phyloP scores from a whole-genome alignment of 2,329 filamentous ascomycete genomes.

The Capronia americana region DNA sequence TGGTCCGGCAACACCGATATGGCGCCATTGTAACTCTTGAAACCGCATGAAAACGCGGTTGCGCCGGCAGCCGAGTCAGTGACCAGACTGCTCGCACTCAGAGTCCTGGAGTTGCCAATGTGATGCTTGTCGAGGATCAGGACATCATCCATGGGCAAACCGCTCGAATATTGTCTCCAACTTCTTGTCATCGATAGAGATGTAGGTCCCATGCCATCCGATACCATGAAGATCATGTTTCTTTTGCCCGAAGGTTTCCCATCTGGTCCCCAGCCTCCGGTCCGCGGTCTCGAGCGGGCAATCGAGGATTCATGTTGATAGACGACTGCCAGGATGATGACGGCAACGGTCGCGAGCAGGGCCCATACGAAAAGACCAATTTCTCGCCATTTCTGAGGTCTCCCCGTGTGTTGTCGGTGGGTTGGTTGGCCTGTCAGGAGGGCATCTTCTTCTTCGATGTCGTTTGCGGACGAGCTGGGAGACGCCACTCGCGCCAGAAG shows the following conservation, averaged over 20 bases:
- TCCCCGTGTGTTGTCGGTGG: constrained; percentile 44
- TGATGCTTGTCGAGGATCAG: constrained; percentile 85
- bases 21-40: constrained; percentile 96
- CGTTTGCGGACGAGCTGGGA: constrained; percentile 61
- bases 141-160: constrained; percentile 74
- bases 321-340: constrained; percentile 80
- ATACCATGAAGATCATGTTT: constrained; percentile 98
- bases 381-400: constrained; percentile 72
- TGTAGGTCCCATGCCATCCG: constrained; percentile 96
- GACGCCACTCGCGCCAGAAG: constrained; percentile 64
- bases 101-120: constrained; percentile 86
- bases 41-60: constrained; percentile 90
- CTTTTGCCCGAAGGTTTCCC: constrained; percentile 70
- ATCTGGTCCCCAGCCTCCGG: constrained; percentile 47
- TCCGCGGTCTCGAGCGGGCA: constrained; percentile 41
- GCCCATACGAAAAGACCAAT: constrained; percentile 82
- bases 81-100: constrained; percentile 81
- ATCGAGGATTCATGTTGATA: constrained; percentile 70
- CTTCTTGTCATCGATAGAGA: constrained; percentile 84
- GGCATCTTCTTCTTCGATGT: constrained; percentile 67
- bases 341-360: constrained; percentile 75
- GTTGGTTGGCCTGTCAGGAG: constrained; percentile 63
- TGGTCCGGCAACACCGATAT: constrained; percentile 88
- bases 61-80: constrained; percentile 97
- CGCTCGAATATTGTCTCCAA: constrained; percentile 79